Evolutionary conservation across 768 basidiomycete species (phyloP).

Genomic region (Termitomyces sp.): DNA sequence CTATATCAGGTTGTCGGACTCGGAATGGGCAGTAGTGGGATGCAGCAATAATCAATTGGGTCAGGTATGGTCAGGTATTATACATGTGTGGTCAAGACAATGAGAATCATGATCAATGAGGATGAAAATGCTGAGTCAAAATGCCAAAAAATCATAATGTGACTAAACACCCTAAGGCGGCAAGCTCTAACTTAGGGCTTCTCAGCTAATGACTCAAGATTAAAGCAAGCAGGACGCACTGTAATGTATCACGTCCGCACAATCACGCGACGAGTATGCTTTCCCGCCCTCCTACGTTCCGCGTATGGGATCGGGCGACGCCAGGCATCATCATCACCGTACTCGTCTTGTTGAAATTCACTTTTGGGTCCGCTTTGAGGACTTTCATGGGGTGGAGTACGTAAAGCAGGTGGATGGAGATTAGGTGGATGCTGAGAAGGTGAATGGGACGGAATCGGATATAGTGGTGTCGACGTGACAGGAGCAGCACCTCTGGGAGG

Average conservation of each 20-base stretch:
- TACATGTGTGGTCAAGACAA: conserved; percentile 11
- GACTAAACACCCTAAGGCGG: conserved; percentile 7
- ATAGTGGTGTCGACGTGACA: conserved; percentile 30
- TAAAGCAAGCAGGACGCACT: conserved; percentile 8
- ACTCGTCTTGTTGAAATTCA: conserved; percentile 43
- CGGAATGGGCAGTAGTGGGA: neutral
- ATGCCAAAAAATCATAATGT: conserved; percentile 8
- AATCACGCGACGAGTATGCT: conserved; percentile 74
- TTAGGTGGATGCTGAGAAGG: conserved; percentile 26
- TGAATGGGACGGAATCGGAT: conserved; percentile 27
- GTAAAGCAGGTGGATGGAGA: conserved; percentile 34
- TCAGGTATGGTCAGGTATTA: conserved; percentile 2
- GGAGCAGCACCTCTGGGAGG: conserved; percentile 28
- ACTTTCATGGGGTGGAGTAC: conserved; percentile 44
- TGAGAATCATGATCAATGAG: conserved; percentile 6
- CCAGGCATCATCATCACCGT: conserved; percentile 70
- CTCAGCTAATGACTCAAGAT: conserved; percentile 2
- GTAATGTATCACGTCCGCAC: conserved; percentile 38
- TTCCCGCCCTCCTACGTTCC: conserved; percentile 74
- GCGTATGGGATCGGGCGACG: conserved; percentile 67
- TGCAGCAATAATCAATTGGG: conserved; percentile 3
- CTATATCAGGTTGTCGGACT: neutral
- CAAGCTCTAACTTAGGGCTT: conserved; percentile 8
- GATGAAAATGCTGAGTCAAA: conserved; percentile 8
- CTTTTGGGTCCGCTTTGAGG: conserved; percentile 32